phyloP scores from a whole-genome alignment of 1,284 basidiomycete species.

The Irpex sp. region DNA sequence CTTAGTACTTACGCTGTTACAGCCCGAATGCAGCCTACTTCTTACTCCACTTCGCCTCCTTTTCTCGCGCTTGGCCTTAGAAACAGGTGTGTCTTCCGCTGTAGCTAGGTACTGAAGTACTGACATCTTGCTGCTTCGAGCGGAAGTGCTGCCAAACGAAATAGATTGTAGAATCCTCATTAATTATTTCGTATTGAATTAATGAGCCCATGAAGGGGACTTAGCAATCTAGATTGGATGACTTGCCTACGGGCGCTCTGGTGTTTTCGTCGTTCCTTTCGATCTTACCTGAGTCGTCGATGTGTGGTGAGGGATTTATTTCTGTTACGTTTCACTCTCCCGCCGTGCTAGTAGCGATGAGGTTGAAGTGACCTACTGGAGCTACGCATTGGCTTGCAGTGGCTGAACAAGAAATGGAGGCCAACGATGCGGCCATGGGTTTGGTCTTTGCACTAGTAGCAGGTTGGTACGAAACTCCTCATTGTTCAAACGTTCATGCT shows the following conservation, averaged over 20 bases:
- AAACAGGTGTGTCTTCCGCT: neutral
- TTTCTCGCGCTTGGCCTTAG: neutral
- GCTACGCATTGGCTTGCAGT: neutral
- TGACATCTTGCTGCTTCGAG: conserved; percentile 2
- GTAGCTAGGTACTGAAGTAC: no score
- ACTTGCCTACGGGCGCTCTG: no score
- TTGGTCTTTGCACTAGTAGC: no score
- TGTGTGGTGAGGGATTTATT: neutral
- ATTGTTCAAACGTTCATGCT: no score
- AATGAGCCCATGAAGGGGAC: no score
- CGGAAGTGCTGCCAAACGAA: conserved; percentile 27
- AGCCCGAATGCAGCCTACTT: neutral
- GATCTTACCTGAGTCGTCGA: neutral
- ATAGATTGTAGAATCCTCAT: no score
- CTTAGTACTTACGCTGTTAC: neutral
- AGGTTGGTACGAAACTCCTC: no score
- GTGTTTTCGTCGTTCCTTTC: no score
- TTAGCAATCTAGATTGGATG: no score
- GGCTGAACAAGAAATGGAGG: no score
- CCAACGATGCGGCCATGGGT: no score
- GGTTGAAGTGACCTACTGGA: neutral
- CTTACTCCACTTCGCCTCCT: neutral
- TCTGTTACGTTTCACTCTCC: neutral
- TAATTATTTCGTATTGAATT: no score
- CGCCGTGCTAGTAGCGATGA: neutral